Evolutionary conservation across 768 basidiomycete genomes (phyloP).

Genomic region (Lactifluus echinatus): DNA sequence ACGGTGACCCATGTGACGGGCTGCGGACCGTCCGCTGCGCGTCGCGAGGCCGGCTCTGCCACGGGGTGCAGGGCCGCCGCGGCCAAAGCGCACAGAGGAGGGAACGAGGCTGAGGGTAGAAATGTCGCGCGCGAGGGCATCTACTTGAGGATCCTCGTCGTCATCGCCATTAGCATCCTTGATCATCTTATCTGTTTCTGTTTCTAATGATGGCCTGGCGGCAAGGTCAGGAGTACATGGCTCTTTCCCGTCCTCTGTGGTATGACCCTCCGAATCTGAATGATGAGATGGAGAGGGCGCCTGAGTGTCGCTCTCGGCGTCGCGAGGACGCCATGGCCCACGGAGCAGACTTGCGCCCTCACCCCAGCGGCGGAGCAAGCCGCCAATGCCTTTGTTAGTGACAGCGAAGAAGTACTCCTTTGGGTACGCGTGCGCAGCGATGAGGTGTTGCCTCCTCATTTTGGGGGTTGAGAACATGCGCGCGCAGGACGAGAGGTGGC

Average conservation of each 20-base stretch:
- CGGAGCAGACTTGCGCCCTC: constrained; percentile 76
- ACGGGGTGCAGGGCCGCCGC: constrained; percentile 43
- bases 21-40: constrained; percentile 2
- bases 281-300: constrained; percentile 45
- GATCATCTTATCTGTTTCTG: neutral
- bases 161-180: neutral
- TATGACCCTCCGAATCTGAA: constrained; percentile 22
- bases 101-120: constrained; percentile 53
- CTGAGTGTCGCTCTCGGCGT: constrained; percentile 22
- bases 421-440: constrained; percentile 73
- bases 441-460: constrained; percentile 69
- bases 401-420: constrained; percentile 89
- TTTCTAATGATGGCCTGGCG: no score
- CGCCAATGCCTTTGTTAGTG: constrained; percentile 85
- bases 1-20: neutral
- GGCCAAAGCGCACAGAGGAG: constrained; percentile 60
- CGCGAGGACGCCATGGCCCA: constrained; percentile 56
- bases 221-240: neutral
- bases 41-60: constrained; percentile 36
- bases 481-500: constrained; percentile 55
- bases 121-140: constrained; percentile 42
- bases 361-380: constrained; percentile 70
- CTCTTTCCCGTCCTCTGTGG: constrained; percentile 12
- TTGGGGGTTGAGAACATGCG: constrained; percentile 65
- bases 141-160: constrained; percentile 28